Evolutionary conservation across 75 land plant genomes (phyloP).

Genomic region (Selaginella moellendorffii): DNA sequence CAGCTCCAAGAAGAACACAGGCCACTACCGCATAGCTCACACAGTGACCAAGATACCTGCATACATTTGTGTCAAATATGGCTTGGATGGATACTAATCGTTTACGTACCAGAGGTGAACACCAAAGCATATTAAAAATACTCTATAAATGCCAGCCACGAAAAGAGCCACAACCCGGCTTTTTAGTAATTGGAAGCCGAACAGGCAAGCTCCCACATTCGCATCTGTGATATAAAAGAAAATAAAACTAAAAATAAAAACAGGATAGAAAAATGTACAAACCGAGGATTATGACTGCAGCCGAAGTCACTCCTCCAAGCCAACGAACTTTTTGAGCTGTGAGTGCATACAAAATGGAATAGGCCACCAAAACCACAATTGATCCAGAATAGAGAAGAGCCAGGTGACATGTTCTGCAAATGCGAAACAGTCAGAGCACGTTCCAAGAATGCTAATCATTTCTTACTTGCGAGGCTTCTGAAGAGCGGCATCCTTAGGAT

Average conservation of each 20-base stretch:
- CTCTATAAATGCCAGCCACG: slow-evolving; percentile 82
- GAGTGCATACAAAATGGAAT: slow-evolving; percentile 81
- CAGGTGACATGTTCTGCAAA: slow-evolving; percentile 54
- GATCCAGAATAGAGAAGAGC: slow-evolving; percentile 77
- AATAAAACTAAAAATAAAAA: background rate
- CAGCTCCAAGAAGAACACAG: slow-evolving; percentile 81
- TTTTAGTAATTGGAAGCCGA: slow-evolving; percentile 80
- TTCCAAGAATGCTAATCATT: background rate
- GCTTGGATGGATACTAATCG: background rate
- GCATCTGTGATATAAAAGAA: slow-evolving; percentile 40
- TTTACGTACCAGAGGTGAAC: slow-evolving; percentile 83
- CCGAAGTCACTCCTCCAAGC: slow-evolving; percentile 87
- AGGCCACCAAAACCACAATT: slow-evolving; percentile 57
- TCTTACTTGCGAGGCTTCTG: slow-evolving; percentile 50
- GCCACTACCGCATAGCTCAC: slow-evolving; percentile 97
- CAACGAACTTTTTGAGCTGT: slow-evolving; percentile 75
- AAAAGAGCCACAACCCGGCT: slow-evolving; percentile 72
- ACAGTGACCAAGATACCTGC: slow-evolving; percentile 97
- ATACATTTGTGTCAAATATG: background rate
- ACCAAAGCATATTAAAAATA: slow-evolving; percentile 93
- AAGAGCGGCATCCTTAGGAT: slow-evolving; percentile 61
- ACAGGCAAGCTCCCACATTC: slow-evolving; percentile 90
- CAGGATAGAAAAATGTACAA: background rate
- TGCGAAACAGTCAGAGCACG: too few species aligned
- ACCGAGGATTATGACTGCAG: slow-evolving; percentile 67